Conservation (phyloP, 2,329 filamentous ascomycete species). For the Herpomyces periplanetae region DNA sequence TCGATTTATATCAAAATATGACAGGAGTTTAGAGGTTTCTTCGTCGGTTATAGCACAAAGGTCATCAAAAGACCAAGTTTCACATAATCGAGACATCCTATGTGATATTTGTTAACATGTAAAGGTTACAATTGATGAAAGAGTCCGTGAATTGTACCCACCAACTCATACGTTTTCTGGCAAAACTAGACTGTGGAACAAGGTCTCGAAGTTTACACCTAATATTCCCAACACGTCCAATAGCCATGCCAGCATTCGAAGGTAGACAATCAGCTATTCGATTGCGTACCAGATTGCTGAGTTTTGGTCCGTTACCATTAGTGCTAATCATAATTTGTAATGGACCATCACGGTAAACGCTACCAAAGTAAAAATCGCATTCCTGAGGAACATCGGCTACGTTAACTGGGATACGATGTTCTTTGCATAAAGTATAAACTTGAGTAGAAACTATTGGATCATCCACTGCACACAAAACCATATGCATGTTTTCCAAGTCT, state of each 20-base stretch:
- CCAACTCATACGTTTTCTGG: constrained; percentile 67
- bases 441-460: constrained; percentile 58
- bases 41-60: constrained; percentile 41
- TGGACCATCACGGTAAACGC: constrained; percentile 68
- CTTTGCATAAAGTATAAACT: constrained; percentile 78
- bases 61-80: constrained; percentile 46
- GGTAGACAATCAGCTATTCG: constrained; percentile 43
- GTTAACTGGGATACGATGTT: constrained; percentile 46
- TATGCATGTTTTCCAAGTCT: constrained; percentile 39
- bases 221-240: constrained; percentile 42
- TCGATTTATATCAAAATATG: too few species aligned
- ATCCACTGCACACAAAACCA: constrained; percentile 78
- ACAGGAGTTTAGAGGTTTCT: too few species aligned
- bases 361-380: constrained; percentile 96
- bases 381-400: constrained; percentile 87
- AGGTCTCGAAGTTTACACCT: constrained; percentile 36
- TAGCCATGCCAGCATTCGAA: constrained; percentile 39
- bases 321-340: constrained; percentile 96
- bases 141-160: constrained; percentile 9
- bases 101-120: constrained; percentile 5
- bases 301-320: constrained; percentile 68
- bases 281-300: constrained; percentile 50
- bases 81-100: constrained; percentile 73
- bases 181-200: constrained; percentile 28
- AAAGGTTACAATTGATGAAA: constrained; percentile 1